Percentiles rank a stretch among this genome's conserved stretches.
These are phyloP conservation scores for Chalciporus sphaerocephalus DNA, from an alignment of 768 basidiomycete genomes.

Conservation along the genomic window DNA sequence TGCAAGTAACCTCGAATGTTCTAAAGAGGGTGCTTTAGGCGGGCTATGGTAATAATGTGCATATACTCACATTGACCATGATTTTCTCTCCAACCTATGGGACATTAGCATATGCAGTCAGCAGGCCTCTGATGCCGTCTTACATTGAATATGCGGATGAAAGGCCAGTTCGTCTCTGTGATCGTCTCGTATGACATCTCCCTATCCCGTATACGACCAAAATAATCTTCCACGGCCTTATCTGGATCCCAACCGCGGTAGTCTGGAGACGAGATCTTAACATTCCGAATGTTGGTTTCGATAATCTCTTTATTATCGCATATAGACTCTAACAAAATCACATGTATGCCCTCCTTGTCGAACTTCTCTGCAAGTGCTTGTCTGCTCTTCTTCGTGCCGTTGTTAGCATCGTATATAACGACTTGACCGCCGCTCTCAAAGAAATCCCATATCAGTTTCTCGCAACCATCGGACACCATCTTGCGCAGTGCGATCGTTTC, in stretches of 20 bases:
- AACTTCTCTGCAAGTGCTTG: slow-evolving; percentile 80
- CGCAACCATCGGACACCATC: slow-evolving; percentile 76
- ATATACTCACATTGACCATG: slow-evolving; percentile 73
- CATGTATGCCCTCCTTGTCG: slow-evolving; percentile 81
- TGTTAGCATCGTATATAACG: slow-evolving; percentile 98
- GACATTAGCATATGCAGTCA: slow-evolving; percentile 9
- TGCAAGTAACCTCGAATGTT: slow-evolving; percentile 87
- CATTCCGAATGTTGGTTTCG: slow-evolving; percentile 88
- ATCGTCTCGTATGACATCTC: slow-evolving; percentile 88
- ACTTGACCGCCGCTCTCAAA: slow-evolving; percentile 88
- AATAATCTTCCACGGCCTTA: slow-evolving; percentile 89
- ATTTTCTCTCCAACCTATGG: slow-evolving; percentile 89
- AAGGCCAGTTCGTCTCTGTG: slow-evolving; percentile 87
- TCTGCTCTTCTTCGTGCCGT: slow-evolving; percentile 67
- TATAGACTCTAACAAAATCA: slow-evolving; percentile 86
- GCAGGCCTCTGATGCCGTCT: slow-evolving; percentile 11
- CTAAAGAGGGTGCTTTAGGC: slow-evolving; percentile 33
- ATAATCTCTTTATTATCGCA: slow-evolving; percentile 94
- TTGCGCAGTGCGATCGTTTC: slow-evolving; percentile 77
- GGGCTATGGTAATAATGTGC: neutral
- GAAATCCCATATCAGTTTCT: slow-evolving; percentile 84
- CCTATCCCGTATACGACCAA: slow-evolving; percentile 79
- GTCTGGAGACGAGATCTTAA: slow-evolving; percentile 98
- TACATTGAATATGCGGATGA: slow-evolving; percentile 91
- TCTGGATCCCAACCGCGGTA: slow-evolving; percentile 93